A percentile compares a stretch with the other conserved stretches of the same genome.
These are phyloP conservation scores for Phialophora expanda DNA, from an alignment of 2,329 filamentous ascomycete genomes.

Conservation along the genomic window DNA sequence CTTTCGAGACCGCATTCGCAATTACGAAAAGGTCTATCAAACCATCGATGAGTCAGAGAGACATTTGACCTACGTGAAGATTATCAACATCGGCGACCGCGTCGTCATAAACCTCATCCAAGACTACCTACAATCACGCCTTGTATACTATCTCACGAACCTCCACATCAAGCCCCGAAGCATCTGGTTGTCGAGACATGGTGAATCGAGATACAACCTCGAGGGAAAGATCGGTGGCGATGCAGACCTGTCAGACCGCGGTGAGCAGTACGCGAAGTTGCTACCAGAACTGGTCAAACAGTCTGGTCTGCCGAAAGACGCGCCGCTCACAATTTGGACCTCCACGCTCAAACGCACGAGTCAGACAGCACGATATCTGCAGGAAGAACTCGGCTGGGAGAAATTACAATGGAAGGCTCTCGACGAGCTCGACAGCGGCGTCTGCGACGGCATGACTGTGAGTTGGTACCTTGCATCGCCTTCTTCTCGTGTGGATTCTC, in stretches of 20 bases:
- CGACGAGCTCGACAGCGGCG: conserved; percentile 93
- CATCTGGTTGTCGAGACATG: conserved; percentile 97
- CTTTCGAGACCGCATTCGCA: conserved; percentile 91
- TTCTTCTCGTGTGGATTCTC: background rate
- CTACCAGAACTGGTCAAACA: conserved; percentile 83
- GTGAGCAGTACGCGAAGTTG: conserved; percentile 82
- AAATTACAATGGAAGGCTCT: conserved; percentile 98
- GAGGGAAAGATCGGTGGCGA: conserved; percentile 92
- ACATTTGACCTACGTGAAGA: conserved; percentile 91
- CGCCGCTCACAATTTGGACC: conserved; percentile 74
- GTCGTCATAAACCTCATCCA: conserved; percentile 98
- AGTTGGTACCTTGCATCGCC: conserved; percentile 2
- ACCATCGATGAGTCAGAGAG: conserved; percentile 89
- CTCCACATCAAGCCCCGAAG: conserved; percentile 95
- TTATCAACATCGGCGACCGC: conserved; percentile 87
- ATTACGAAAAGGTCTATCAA: conserved; percentile 97
- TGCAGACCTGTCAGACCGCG: conserved; percentile 81
- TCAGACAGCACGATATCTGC: conserved; percentile 83
- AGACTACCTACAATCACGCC: conserved; percentile 93
- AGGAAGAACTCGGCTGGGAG: conserved; percentile 72
- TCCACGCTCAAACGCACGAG: conserved; percentile 83
- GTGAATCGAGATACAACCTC: conserved; percentile 91
- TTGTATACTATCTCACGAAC: conserved; percentile 99
- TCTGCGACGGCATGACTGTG: conserved; percentile 88
- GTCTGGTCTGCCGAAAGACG: conserved; percentile 75